Conservation (phyloP, 2,329 filamentous ascomycete species). For the Penicillium digitatum region DNA sequence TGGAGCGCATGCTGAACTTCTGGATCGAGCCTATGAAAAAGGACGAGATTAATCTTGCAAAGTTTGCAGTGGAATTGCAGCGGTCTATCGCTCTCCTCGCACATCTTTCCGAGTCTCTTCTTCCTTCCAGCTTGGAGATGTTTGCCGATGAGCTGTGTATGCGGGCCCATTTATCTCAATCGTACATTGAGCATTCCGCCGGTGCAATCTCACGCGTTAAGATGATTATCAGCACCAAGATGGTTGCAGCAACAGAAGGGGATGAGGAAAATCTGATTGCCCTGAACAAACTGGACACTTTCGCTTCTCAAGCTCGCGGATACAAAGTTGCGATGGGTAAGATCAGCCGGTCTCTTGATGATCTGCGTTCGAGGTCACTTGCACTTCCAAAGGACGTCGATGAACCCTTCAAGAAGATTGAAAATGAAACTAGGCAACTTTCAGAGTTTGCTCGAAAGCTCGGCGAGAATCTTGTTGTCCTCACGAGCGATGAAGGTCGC, state of each 20-base stretch:
- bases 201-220: conserved; percentile 62
- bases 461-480: conserved; percentile 61
- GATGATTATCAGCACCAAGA: conserved; percentile 62
- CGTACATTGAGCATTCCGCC: conserved; percentile 74
- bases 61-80: conserved; percentile 75
- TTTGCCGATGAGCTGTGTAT: conserved; percentile 78
- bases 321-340: conserved; percentile 80
- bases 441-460: conserved; percentile 63
- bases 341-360: conserved; percentile 69
- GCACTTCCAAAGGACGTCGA: conserved; percentile 65
- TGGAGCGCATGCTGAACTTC: conserved; percentile 80
- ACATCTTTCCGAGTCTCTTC: conserved; percentile 78
- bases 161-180: conserved; percentile 71
- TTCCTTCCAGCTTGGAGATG: conserved; percentile 64
- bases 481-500: conserved; percentile 69
- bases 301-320: conserved; percentile 72
- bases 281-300: conserved; percentile 63
- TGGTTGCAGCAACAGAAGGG: conserved; percentile 58
- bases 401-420: conserved; percentile 66
- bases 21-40: conserved; percentile 82
- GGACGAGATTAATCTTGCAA: conserved; percentile 80
- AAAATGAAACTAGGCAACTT: conserved; percentile 61
- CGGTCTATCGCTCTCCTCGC: conserved; percentile 79
- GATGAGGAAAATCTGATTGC: conserved; percentile 68
- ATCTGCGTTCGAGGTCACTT: conserved; percentile 70